These are phyloP conservation scores for Myxozyma geophila DNA, from an alignment of 805 yeast genomes.

Conservation along the genomic window DNA sequence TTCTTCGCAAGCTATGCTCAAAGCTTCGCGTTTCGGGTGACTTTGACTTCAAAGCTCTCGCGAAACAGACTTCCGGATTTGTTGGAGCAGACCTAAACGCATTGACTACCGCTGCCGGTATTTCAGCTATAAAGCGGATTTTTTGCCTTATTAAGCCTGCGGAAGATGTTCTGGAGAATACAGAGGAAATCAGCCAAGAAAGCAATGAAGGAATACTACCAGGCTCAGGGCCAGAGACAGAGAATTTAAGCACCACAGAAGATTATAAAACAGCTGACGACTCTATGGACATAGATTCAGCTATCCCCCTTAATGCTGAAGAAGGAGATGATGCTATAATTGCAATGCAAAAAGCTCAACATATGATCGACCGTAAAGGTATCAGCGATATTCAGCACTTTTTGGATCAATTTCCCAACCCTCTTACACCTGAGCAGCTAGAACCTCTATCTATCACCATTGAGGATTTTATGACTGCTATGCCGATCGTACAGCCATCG, in stretches of 20 bases:
- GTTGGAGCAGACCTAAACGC: constrained; percentile 98
- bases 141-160: constrained; percentile 59
- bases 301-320: constrained; percentile 38
- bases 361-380: constrained; percentile 18
- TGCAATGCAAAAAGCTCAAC: constrained; percentile 26
- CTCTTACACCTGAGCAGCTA: constrained; percentile 75
- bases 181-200: constrained; percentile 7
- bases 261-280: constrained; percentile 29
- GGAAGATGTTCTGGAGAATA: constrained; percentile 40
- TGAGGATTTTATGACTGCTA: constrained; percentile 79
- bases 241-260: not conserved
- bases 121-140: constrained; percentile 89
- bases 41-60: constrained; percentile 72
- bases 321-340: constrained; percentile 45
- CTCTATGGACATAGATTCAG: constrained; percentile 43
- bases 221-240: constrained; percentile 7
- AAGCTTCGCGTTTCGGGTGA: constrained; percentile 66
- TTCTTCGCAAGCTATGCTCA: constrained; percentile 56
- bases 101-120: constrained; percentile 89
- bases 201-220: constrained; percentile 7
- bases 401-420: constrained; percentile 73
- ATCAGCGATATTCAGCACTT: constrained; percentile 70
- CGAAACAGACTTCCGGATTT: constrained; percentile 94
- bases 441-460: constrained; percentile 74
- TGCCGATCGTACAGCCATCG: constrained; percentile 94